phyloP scores from a whole-genome alignment of 2,329 filamentous ascomycete genomes.

The Metarhizium anisopliae region DNA sequence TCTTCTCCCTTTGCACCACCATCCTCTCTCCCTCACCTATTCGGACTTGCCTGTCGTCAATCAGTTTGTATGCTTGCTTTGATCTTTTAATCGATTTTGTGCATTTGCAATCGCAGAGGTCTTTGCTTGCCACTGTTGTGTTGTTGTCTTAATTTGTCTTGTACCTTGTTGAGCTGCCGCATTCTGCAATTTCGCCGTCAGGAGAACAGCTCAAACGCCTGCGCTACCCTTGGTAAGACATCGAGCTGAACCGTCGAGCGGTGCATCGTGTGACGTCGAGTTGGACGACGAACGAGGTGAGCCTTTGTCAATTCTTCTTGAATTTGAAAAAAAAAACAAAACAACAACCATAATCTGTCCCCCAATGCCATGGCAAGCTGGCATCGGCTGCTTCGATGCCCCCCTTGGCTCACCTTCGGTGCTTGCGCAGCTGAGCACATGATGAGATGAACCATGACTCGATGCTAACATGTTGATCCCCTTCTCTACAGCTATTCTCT shows the following conservation, averaged over 20 bases:
- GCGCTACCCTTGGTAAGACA: slow-evolving; percentile 1
- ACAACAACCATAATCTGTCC: too few species aligned
- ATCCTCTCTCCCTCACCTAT: background rate
- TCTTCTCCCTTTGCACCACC: slow-evolving; percentile 2
- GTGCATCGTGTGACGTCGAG: slow-evolving; percentile 1
- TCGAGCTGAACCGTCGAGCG: background rate
- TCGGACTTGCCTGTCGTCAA: background rate
- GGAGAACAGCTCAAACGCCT: background rate
- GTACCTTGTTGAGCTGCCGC: background rate
- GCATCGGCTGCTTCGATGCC: too few species aligned
- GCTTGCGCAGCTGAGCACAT: background rate
- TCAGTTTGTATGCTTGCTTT: slow-evolving; percentile 2
- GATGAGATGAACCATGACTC: background rate
- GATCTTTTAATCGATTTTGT: background rate
- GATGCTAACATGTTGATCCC: background rate
- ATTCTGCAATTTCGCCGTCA: background rate
- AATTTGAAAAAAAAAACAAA: background rate
- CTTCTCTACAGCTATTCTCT: background rate
- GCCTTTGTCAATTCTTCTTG: background rate
- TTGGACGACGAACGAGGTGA: slow-evolving; percentile 3
- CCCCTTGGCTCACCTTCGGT: too few species aligned
- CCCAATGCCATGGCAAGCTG: too few species aligned
- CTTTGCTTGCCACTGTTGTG: background rate
- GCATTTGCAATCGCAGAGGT: background rate
- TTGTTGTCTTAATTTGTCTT: background rate